phyloP scores from a whole-genome alignment of 78 protist species.

The Tieghemostelium lacteum region DNA sequence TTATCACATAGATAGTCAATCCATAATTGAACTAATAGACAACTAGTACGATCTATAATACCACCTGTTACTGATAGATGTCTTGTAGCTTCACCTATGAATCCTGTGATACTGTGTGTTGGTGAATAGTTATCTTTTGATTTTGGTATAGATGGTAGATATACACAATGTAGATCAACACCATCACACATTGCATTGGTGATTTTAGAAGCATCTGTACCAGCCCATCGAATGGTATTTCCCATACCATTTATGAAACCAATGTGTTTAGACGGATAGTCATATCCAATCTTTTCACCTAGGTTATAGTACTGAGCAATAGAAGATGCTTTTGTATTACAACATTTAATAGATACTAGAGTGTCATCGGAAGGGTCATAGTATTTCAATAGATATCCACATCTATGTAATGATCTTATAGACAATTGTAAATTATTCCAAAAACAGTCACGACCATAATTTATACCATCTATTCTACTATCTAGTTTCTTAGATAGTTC shows the following conservation, averaged over 20 bases:
- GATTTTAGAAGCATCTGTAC: constrained; percentile 22
- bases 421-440: not conserved
- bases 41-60: not conserved
- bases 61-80: constrained; percentile 36
- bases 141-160: constrained; percentile 15
- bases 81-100: constrained; percentile 11
- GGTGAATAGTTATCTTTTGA: constrained; percentile 18
- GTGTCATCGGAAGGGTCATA: not conserved
- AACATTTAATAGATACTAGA: not conserved
- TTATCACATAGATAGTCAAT: constrained; percentile 47
- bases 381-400: not conserved
- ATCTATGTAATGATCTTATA: constrained; percentile 25
- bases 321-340: not conserved
- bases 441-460: constrained; percentile 17
- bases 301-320: constrained; percentile 15
- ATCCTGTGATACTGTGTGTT: not conserved
- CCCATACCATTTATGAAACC: constrained; percentile 72
- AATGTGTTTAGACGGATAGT: not conserved
- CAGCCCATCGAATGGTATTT: constrained; percentile 40
- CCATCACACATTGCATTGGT: constrained; percentile 31
- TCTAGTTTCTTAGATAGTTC: constrained; percentile 40
- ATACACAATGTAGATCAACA: constrained; percentile 27
- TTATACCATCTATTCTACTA: not conserved
- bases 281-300: constrained; percentile 27
- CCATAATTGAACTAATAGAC: constrained; percentile 46